Percentiles rank a stretch among this genome's conserved stretches.
Evolutionary conservation across 192 early-diverging fungal species (phyloP).

Genomic region (Linnemannia elongata): DNA sequence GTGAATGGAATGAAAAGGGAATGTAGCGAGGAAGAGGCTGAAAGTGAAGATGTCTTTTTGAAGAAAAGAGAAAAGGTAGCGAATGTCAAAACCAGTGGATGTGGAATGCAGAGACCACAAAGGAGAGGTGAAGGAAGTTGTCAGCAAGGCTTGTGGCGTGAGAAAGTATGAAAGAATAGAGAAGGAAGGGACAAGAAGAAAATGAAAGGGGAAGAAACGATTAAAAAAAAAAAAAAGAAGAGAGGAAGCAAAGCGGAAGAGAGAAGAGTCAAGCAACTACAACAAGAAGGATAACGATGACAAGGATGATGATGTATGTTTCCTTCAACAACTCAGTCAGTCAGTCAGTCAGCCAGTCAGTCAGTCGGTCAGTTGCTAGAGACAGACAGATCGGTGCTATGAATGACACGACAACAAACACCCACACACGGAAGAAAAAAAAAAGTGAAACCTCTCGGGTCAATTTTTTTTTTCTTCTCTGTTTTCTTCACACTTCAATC

Average conservation of each 20-base stretch:
- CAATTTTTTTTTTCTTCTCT: background rate
- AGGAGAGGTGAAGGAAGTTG: background rate
- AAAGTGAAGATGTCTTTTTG: background rate
- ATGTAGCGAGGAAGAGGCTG: background rate
- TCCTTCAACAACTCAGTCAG: background rate
- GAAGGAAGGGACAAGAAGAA: background rate
- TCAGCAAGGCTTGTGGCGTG: too few species aligned
- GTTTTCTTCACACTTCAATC: background rate
- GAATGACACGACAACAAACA: background rate
- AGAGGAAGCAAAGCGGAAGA: background rate
- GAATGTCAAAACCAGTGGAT: background rate
- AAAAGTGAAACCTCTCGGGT: background rate
- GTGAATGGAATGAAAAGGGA: background rate
- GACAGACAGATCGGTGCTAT: too few species aligned
- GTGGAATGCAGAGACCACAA: background rate
- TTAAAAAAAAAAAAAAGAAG: background rate
- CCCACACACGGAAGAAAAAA: background rate
- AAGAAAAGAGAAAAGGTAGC: background rate
- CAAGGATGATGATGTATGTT: too few species aligned
- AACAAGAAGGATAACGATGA: background rate
- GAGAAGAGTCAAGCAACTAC: background rate
- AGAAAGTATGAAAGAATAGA: too few species aligned
- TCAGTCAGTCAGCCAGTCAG: background rate
- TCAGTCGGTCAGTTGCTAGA: background rate
- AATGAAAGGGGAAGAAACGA: background rate